Conservation (phyloP, 306 rosid species). For the Psophocarpus tetragonolobus region DNA sequence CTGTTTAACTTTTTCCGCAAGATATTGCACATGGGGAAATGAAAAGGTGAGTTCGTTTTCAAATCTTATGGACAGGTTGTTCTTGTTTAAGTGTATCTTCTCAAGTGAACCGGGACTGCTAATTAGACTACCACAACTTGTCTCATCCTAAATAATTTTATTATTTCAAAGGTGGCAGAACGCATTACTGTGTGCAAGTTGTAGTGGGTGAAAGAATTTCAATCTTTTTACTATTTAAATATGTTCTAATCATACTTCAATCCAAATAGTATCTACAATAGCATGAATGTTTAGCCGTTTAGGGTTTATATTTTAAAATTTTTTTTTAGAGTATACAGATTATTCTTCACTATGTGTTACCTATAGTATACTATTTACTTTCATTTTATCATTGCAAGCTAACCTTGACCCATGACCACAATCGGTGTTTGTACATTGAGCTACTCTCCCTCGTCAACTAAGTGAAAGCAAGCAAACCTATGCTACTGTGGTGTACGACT, state of each 20-base stretch:
- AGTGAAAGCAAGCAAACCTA: not conserved
- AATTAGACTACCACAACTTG: not conserved
- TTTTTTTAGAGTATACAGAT: too few relatives aligned
- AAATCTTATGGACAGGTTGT: conserved; percentile 1
- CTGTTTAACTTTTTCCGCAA: not conserved
- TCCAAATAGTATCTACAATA: not conserved
- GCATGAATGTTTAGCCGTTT: too few relatives aligned
- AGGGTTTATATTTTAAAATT: too few relatives aligned
- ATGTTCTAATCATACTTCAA: not conserved
- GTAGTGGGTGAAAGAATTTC: not conserved
- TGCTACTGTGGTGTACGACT: too few relatives aligned
- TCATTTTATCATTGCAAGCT: too few relatives aligned
- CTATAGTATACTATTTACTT: too few relatives aligned
- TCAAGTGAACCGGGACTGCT: not conserved
- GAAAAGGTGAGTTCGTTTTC: not conserved
- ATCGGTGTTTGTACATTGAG: too few relatives aligned
- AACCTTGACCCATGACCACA: too few relatives aligned
- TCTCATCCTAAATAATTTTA: not conserved
- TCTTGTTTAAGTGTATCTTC: not conserved
- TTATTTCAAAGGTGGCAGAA: not conserved
- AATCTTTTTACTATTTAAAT: not conserved
- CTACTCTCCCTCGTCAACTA: too few relatives aligned
- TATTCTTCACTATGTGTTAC: too few relatives aligned
- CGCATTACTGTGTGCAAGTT: not conserved
- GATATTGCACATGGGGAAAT: not conserved